phyloP scores from a whole-genome alignment of 192 early-diverging fungal genomes.

The Umbelopsis isabellina region DNA sequence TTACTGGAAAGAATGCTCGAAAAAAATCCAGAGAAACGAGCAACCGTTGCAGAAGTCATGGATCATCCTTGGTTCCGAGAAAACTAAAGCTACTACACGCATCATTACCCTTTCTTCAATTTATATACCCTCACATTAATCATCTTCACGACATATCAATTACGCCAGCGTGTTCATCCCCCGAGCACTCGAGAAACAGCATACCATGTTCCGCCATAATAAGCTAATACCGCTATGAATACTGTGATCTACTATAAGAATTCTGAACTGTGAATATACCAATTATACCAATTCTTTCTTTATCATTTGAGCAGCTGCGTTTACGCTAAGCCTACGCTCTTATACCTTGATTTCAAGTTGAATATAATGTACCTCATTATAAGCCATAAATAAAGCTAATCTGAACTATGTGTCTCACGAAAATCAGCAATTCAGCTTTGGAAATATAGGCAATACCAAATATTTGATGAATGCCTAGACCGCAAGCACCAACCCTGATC shows the following conservation, averaged over 20 bases:
- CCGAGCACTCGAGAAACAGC: background rate
- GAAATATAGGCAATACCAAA: too few species aligned
- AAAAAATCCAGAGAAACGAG: constrained; percentile 59
- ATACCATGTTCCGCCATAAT: background rate
- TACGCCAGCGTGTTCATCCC: background rate
- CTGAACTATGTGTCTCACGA: too few species aligned
- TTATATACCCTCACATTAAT: background rate
- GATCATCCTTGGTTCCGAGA: constrained; percentile 62
- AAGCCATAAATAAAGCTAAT: too few species aligned
- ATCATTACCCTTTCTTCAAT: background rate
- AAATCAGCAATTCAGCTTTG: too few species aligned
- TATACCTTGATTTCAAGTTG: too few species aligned
- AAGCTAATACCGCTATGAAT: constrained; percentile 16
- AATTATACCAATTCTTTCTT: background rate
- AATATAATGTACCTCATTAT: too few species aligned
- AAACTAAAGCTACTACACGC: background rate
- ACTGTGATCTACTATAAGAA: background rate
- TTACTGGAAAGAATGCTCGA: constrained; percentile 69
- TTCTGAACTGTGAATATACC: constrained; percentile 15
- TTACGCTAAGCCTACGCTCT: background rate
- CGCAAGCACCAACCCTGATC: too few species aligned
- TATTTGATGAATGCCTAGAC: too few species aligned
- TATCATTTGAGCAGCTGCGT: background rate
- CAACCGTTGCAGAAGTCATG: constrained; percentile 64
- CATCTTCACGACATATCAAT: background rate